Evolutionary conservation across 2,329 filamentous ascomycete species (phyloP).

Genomic region (Lecanicillium sp.): DNA sequence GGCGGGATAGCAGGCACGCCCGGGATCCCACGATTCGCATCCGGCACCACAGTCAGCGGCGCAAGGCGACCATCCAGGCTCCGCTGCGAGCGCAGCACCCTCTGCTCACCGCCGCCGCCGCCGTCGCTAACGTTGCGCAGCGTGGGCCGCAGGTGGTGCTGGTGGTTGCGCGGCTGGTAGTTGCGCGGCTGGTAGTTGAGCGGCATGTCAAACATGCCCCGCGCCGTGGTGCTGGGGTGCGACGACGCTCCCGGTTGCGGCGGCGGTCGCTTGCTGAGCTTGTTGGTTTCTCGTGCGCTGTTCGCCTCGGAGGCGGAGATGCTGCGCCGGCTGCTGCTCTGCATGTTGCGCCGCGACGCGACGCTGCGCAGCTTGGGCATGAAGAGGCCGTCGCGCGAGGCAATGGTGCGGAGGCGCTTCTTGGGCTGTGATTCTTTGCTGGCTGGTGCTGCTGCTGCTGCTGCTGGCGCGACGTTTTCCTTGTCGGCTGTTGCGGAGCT

Average conservation of each 20-base stretch:
- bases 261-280: slow-evolving; percentile 18
- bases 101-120: slow-evolving; percentile 15
- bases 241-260: too few species aligned
- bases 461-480: slow-evolving; percentile 14
- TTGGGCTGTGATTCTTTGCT: slow-evolving; percentile 22
- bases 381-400: slow-evolving; percentile 34
- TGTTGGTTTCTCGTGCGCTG: slow-evolving; percentile 13
- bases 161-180: neutral
- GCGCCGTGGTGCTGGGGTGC: neutral
- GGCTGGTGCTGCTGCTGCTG: too few species aligned
- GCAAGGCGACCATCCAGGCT: slow-evolving; percentile 11
- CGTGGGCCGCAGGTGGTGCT: slow-evolving; percentile 2
- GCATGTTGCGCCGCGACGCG: slow-evolving; percentile 16
- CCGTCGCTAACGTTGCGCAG: slow-evolving; percentile 14
- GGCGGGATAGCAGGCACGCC: slow-evolving; percentile 35
- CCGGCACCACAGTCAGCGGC: slow-evolving; percentile 33
- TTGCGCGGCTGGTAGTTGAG: slow-evolving; percentile 4
- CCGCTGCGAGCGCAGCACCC: slow-evolving; percentile 18
- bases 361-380: slow-evolving; percentile 23
- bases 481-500: neutral
- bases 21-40: slow-evolving; percentile 39
- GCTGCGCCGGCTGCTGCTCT: slow-evolving; percentile 17
- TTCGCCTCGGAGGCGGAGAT: slow-evolving; percentile 16
- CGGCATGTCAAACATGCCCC: slow-evolving; percentile 2
- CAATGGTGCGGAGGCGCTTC: slow-evolving; percentile 48